Base-by-base conservation (phyloP, 805 yeast species). In the Komagataella ulmi region DNA sequence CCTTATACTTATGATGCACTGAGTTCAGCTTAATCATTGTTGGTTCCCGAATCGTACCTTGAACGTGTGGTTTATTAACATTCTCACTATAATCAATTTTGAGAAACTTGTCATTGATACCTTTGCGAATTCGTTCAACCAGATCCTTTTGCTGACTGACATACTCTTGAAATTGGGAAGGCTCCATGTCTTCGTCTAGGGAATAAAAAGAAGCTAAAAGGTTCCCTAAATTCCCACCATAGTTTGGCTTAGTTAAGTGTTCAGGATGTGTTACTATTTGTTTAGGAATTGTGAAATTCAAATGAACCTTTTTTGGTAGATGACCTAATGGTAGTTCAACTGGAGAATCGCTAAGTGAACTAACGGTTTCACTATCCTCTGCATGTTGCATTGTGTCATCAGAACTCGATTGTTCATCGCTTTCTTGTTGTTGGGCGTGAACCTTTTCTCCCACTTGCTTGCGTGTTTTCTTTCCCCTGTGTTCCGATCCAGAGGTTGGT, bases 241-340 rank as follows among this genome's bases (percentile, higher is more conserved):
- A 77, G 50, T 70, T 59, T 1, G 85, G 82, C 6, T 63, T 59
- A 0, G 76, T 64, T 6, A 68, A 69, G 64, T 81, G 85, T 23
- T 69, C 65, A 6, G 90, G 89, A 57, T 83, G 83, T 0, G 85
- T 74, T 4, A 82, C 69, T 3, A 73, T 63, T 47, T 75, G 81
- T 21, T 68, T 65, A 7, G 79, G 79, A 23, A 67, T 63, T 12
- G 62, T 52, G 3, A 72, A 60, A 3, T 59, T 65, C 7, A 76
- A 50, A 10, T 59, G 66, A 1, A 73, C 51, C 21, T 51, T 51
- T 21, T 57, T 61, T 2, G 70, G 66, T 3, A 58, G 49, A 17
- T 57, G 62, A 53, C 49, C 8, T n/a, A 51, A 55, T 14, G 51
- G 55, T 21, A 58, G 47, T 43, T 55, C 60, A 44, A 59, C 51